A percentile compares a stretch with the other conserved stretches of the same genome.
Evolutionary conservation across 2,329 filamentous ascomycete genomes (phyloP).

Genomic region (Scytalidium sp.): DNA sequence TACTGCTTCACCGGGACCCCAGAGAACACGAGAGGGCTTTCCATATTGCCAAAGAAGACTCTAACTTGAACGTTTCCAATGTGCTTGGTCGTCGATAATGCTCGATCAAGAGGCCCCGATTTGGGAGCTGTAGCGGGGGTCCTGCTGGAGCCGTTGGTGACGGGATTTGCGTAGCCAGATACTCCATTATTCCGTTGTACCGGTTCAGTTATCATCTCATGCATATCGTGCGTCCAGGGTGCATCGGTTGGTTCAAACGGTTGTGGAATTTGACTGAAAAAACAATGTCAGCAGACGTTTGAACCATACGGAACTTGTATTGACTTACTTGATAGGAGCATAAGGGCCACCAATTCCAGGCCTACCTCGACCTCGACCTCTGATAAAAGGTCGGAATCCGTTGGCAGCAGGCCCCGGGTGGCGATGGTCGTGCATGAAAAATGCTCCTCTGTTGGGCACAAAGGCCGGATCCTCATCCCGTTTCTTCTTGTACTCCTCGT

Average conservation of each 20-base stretch:
- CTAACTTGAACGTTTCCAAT: constrained; percentile 84
- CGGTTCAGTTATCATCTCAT: constrained; percentile 63
- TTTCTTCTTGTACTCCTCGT: constrained; percentile 87
- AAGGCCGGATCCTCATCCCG: constrained; percentile 88
- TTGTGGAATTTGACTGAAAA: constrained; percentile 40
- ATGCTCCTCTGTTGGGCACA: constrained; percentile 89
- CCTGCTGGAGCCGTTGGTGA: constrained; percentile 29
- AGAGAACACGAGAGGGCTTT: constrained; percentile 66
- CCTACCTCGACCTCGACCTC: constrained; percentile 60
- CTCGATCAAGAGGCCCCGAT: constrained; percentile 66
- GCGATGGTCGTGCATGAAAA: constrained; percentile 96
- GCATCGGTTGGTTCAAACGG: constrained; percentile 62
- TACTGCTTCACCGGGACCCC: constrained; percentile 84
- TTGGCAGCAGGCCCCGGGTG: constrained; percentile 74
- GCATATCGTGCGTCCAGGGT: constrained; percentile 93
- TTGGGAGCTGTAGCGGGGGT: constrained; percentile 42
- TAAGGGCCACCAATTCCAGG: constrained; percentile 54
- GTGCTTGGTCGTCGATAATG: constrained; percentile 78
- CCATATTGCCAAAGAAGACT: constrained; percentile 75
- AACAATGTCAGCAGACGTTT: constrained; percentile 20
- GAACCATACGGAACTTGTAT: constrained; percentile 9
- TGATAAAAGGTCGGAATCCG: constrained; percentile 70
- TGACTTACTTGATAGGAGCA: constrained; percentile 62
- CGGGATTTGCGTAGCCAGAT: constrained; percentile 30
- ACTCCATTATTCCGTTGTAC: constrained; percentile 17